phyloP scores from a whole-genome alignment of 2,329 filamentous ascomycete genomes.

The Polytolypa hystricis region DNA sequence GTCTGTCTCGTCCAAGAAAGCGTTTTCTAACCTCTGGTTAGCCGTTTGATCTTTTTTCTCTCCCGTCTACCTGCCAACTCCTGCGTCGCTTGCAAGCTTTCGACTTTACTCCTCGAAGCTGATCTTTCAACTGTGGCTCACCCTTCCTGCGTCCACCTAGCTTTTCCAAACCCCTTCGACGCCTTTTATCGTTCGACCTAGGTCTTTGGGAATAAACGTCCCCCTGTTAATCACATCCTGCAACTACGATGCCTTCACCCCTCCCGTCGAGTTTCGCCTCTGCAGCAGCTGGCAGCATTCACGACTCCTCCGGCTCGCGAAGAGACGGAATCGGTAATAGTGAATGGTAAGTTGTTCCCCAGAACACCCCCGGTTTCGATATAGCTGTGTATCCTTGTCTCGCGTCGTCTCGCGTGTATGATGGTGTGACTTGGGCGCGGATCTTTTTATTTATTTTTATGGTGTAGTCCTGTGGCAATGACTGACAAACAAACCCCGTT shows the following conservation, averaged over 20 bases:
- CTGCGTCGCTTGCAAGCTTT: no score
- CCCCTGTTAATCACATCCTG: conserved; percentile 15
- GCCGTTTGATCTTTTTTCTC: no score
- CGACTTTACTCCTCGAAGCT: no score
- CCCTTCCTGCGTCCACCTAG: no score
- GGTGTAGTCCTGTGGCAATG: background rate
- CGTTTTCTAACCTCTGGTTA: no score
- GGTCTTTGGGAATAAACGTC: no score
- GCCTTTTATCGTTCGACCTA: no score
- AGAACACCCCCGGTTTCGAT: background rate
- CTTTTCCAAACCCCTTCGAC: no score
- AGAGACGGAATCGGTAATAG: conserved; percentile 49
- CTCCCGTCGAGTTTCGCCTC: conserved; percentile 76
- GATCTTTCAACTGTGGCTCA: no score
- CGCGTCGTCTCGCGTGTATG: background rate
- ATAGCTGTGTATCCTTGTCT: background rate
- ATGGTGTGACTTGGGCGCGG: background rate
- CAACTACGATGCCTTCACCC: conserved; percentile 54
- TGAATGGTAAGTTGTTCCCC: conserved; percentile 54
- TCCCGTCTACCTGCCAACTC: no score
- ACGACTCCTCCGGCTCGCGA: conserved; percentile 49
- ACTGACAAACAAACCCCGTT: conserved; percentile 2
- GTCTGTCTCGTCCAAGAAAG: no score
- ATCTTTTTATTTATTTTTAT: background rate
- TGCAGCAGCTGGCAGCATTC: conserved; percentile 64